Evolutionary conservation across 768 basidiomycete species (phyloP), one percentile per base, ranked within the genome.

Genomic region (Chalciporus piperatus): DNA sequence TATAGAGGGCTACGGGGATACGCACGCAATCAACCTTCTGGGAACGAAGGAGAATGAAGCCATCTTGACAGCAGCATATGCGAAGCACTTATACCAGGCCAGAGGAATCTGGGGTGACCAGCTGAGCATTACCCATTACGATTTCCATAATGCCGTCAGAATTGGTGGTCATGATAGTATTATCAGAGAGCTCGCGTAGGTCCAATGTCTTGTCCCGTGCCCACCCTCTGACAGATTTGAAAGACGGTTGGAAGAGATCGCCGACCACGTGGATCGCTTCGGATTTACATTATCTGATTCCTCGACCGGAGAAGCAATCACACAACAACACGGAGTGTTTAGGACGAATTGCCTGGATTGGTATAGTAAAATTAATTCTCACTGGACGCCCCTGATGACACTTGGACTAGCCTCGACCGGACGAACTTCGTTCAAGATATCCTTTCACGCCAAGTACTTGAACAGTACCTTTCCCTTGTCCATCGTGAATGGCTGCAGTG

Each of bases 361-460:
- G 95, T 93, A 61, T 55, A 25, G n/a, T 25, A 13, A n/a, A 20
- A 37, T 43, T 19, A 46, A 17, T 28, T 17, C 9, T 16, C 1
- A 25, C 19, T 6, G 20, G 44, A 27, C 42, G 17, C 12, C 30
- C 22, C 38, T 59, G 50, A 58, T 44, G 9, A 23, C 51, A 39
- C 38, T 27, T 44, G 47, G 23, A 52, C 53, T 44, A 97, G 97
- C 68, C 74, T 99, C 57, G 96, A 99, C 62, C 85, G 97, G 35
- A 99, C 97, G 4, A 99, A 99, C 68, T 96, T 98, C 59, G 86
- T 97, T 1, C 91, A 99, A 70, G 96, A 98, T 62, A 92, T 97
- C 60, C 75, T 98, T 40, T 96, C 95, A 4, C 81, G 87, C 12
- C 80, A 79, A 38, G 83, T 86, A 0, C 75, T 98, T 14, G 87